phyloP scores from a whole-genome alignment of 441 rosid species.

The Gossypium gossypioides region DNA sequence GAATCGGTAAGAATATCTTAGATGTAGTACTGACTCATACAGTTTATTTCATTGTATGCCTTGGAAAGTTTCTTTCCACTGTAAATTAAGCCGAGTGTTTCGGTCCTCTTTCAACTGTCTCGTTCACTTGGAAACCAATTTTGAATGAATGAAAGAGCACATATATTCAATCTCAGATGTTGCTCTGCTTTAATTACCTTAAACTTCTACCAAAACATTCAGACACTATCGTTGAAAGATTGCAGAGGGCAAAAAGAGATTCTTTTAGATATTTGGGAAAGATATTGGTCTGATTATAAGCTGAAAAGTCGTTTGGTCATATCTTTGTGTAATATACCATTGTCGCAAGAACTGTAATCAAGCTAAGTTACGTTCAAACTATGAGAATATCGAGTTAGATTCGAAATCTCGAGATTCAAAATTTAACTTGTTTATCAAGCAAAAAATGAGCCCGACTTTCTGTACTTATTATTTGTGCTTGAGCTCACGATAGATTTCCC shows the following conservation, averaged over 20 bases:
- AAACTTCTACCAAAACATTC: neutral
- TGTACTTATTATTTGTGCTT: neutral
- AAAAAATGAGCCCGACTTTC: neutral
- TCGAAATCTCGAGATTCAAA: neutral
- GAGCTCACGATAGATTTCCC: neutral
- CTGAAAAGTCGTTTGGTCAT: neutral
- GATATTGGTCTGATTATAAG: neutral
- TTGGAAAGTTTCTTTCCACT: neutral
- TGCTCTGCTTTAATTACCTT: neutral
- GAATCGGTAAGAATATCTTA: conserved; percentile 22
- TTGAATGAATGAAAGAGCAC: neutral
- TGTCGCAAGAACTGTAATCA: neutral
- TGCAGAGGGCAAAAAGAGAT: neutral
- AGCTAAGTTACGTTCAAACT: neutral
- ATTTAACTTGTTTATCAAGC: neutral
- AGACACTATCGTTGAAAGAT: neutral
- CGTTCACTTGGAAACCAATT: neutral
- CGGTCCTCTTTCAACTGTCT: conserved; percentile 14
- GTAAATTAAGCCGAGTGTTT: neutral
- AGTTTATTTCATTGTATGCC: conserved; percentile 5
- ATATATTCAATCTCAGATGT: neutral
- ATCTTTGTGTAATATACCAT: neutral
- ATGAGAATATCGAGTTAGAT: neutral
- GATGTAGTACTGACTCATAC: conserved; percentile 6
- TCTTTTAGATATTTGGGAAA: neutral